These are phyloP conservation scores for Trametes polyzona DNA, from an alignment of 1,284 basidiomycete species.

Conservation along the genomic window DNA sequence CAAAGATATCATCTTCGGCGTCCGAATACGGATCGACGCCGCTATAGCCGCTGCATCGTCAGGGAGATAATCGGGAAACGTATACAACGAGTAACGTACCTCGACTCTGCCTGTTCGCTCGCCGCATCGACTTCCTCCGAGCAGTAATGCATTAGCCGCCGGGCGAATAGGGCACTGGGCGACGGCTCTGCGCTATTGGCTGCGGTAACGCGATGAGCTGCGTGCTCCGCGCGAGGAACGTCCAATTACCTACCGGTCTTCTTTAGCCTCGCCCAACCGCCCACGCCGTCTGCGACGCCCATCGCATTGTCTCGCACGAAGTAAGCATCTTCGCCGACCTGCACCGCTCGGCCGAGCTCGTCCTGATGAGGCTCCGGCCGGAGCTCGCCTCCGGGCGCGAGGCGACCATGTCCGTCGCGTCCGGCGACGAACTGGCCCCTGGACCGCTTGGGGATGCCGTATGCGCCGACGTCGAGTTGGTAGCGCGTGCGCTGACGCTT, in stretches of 20 bases:
- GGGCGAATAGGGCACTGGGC: slow-evolving; percentile 80
- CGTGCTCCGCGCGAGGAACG: neutral
- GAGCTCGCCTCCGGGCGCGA: slow-evolving; percentile 23
- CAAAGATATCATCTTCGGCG: slow-evolving; percentile 29
- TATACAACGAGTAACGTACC: slow-evolving; percentile 8
- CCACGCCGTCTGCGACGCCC: slow-evolving; percentile 89
- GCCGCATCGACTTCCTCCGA: slow-evolving; percentile 51
- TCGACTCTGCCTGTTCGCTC: slow-evolving; percentile 13
- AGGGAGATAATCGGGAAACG: neutral
- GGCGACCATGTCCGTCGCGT: slow-evolving; percentile 35
- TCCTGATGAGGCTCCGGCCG: slow-evolving; percentile 29
- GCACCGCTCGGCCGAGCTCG: slow-evolving; percentile 56
- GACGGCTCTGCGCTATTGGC: slow-evolving; percentile 42
- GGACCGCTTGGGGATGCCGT: slow-evolving; percentile 60
- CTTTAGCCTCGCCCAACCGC: slow-evolving; percentile 70
- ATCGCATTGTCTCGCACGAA: slow-evolving; percentile 83
- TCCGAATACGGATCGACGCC: slow-evolving; percentile 20
- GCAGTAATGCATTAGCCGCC: slow-evolving; percentile 87
- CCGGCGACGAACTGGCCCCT: slow-evolving; percentile 34
- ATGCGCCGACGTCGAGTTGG: slow-evolving; percentile 74
- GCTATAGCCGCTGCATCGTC: neutral
- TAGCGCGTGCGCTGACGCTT: slow-evolving; percentile 52
- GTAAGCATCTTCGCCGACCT: slow-evolving; percentile 87
- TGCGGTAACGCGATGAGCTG: slow-evolving; percentile 3
- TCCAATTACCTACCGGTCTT: slow-evolving; percentile 39